Percentiles rank a stretch among this genome's conserved stretches.
These are phyloP conservation scores for Ustilaginoidea virens DNA, from an alignment of 2,329 filamentous ascomycete species.

Conservation along the genomic window DNA sequence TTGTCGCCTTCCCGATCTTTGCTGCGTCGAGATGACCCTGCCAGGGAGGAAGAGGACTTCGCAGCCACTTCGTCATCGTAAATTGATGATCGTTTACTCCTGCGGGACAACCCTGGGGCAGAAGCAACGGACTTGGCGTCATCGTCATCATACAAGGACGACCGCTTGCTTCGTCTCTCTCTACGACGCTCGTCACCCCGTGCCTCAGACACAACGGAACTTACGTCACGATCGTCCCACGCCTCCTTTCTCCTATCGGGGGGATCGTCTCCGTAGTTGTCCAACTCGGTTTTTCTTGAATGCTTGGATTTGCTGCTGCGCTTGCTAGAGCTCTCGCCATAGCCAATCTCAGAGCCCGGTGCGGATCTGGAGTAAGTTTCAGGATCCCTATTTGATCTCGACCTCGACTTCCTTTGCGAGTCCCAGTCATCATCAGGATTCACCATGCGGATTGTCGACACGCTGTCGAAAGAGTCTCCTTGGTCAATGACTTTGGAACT, in stretches of 20 bases:
- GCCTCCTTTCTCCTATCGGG: conserved; percentile 23
- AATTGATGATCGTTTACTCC: conserved; percentile 14
- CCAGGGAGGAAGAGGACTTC: conserved; percentile 15
- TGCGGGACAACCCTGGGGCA: conserved; percentile 5
- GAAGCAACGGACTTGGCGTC: conserved; percentile 27
- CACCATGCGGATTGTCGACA: conserved; percentile 5
- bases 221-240: conserved; percentile 30
- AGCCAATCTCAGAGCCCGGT: conserved; percentile 21
- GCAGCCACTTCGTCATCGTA: conserved; percentile 31
- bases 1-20: conserved; percentile 21
- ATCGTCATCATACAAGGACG: conserved; percentile 21
- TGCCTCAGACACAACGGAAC: conserved; percentile 33
- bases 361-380: conserved; percentile 18
- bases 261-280: conserved; percentile 18
- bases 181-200: conserved; percentile 16
- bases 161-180: conserved; percentile 16
- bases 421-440: conserved; percentile 20
- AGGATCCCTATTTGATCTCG: conserved; percentile 19
- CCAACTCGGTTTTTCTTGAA: conserved; percentile 18
- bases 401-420: conserved; percentile 16
- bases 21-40: conserved; percentile 18
- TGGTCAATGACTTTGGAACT: conserved; percentile 13
- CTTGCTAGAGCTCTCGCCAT: conserved; percentile 18
- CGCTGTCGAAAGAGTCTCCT: conserved; percentile 15
- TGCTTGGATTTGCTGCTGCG: conserved; percentile 25